Conservation (phyloP, 2,329 filamentous ascomycete species). For the Fonsecaea erecta region DNA sequence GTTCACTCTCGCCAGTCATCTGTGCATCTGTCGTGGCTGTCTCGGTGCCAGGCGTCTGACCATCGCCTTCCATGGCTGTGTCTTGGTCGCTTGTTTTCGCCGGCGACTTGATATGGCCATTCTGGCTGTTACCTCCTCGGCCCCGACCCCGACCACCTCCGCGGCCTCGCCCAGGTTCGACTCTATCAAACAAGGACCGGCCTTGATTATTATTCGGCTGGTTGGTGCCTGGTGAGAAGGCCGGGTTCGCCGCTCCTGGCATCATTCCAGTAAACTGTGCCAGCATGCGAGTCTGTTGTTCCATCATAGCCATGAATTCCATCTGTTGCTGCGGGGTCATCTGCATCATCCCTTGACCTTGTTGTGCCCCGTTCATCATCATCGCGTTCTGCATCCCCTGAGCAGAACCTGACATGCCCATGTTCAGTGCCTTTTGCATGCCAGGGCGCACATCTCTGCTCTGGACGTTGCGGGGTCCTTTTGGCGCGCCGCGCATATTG, state of each 20-base stretch:
- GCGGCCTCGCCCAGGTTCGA: slow-evolving; percentile 48
- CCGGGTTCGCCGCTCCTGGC: slow-evolving; percentile 58
- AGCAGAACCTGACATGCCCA: slow-evolving; percentile 29
- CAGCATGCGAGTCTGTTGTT: slow-evolving; percentile 88
- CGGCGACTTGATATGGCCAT: slow-evolving; percentile 30
- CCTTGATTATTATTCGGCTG: slow-evolving; percentile 47
- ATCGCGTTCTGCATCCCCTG: slow-evolving; percentile 50
- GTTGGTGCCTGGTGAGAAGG: slow-evolving; percentile 45
- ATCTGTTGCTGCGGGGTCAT: slow-evolving; percentile 72
- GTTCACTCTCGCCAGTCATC: slow-evolving; percentile 57
- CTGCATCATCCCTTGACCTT: slow-evolving; percentile 56
- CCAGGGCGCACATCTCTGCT: slow-evolving; percentile 50
- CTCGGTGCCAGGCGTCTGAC: slow-evolving; percentile 31
- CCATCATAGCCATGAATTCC: slow-evolving; percentile 75
- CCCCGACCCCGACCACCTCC: slow-evolving; percentile 34
- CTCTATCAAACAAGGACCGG: slow-evolving; percentile 75
- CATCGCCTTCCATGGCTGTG: slow-evolving; percentile 33
- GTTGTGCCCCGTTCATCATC: slow-evolving; percentile 49
- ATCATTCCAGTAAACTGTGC: slow-evolving; percentile 67
- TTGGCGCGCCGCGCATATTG: slow-evolving; percentile 64
- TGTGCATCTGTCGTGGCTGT: slow-evolving; percentile 59
- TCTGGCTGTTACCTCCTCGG: slow-evolving; percentile 32
- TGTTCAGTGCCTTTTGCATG: slow-evolving; percentile 53
- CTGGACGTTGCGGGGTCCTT: slow-evolving; percentile 68
- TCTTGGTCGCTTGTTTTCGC: slow-evolving; percentile 27